Conservation (phyloP, 2,329 filamentous ascomycete species). For the Fusarium sp. region DNA sequence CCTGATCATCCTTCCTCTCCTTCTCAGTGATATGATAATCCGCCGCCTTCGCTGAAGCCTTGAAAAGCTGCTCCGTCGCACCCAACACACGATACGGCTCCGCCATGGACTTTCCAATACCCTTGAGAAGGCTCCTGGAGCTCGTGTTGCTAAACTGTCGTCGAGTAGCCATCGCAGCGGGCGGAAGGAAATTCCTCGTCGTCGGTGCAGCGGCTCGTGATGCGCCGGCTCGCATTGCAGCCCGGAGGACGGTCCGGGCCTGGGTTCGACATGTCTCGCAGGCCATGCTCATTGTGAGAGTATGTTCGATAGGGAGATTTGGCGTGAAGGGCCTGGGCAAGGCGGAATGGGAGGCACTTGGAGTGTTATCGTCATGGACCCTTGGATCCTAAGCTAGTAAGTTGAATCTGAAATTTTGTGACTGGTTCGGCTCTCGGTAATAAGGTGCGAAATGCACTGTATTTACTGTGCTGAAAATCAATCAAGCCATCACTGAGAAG, state of each 20-base stretch:
- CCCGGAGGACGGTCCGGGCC: constrained; percentile 55
- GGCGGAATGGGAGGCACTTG: constrained; percentile 13
- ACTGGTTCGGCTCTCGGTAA: constrained; percentile 33
- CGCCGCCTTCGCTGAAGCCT: constrained; percentile 77
- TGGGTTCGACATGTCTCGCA: constrained; percentile 62
- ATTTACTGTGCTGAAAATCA: constrained; percentile 19
- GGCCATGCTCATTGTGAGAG: constrained; percentile 51
- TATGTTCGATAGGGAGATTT: neutral
- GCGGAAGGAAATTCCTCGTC: constrained; percentile 33
- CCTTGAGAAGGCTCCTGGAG: constrained; percentile 49
- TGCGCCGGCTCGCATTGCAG: constrained; percentile 48
- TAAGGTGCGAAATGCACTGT: constrained; percentile 14
- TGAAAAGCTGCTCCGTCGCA: constrained; percentile 82
- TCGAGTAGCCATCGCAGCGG: constrained; percentile 27
- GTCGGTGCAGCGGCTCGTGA: constrained; percentile 43
- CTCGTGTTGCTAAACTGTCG: constrained; percentile 55
- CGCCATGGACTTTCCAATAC: constrained; percentile 49
- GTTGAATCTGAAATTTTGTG: constrained; percentile 8
- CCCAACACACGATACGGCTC: constrained; percentile 80
- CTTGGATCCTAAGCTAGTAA: constrained; percentile 1
- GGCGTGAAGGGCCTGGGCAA: constrained; percentile 8
- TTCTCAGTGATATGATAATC: constrained; percentile 80
- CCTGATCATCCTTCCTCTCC: constrained; percentile 71
- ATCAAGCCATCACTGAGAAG: neutral
- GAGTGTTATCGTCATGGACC: constrained; percentile 48